Base-by-base conservation (phyloP, 306 rosid genomes). In the Gynostemma pentaphyllum region DNA sequence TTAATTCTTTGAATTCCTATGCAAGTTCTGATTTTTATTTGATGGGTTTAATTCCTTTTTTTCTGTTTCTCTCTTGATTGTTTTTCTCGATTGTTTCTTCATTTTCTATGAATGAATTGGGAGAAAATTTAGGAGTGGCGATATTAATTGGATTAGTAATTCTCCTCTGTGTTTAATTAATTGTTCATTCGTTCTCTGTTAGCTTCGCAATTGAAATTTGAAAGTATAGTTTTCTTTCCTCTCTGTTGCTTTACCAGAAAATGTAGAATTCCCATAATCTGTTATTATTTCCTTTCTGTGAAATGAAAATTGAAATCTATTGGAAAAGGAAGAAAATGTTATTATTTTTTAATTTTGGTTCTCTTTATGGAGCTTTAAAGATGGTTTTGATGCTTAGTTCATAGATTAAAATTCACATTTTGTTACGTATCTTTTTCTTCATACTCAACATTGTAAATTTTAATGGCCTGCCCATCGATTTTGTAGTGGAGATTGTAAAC, bases 1-100 rank as follows among this genome's bases (percentile, higher is more conserved):
- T 15, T 40, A 7, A 11, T 23, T 61, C 49, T 61, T 40, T 3
- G 36, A 22, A 2, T 61, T 61, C 14, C 9, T 21, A 48, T 23
- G 30, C 46, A 14, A 61, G 14, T 61, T 61, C 48, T 37, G 49
- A n/a, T 61, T 61, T 39, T 34, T 6, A 22, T 60, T 60, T n/a
- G 30, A 19, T 4, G 3, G 16, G 18, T 37, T 30, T 24, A 30
- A 53, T 53, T 55, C 9, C 11, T 37, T 30, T 15, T 18, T 37
- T 36, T 23, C 0, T 56, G 30, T 57, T 24, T 10, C 15, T 9
- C 26, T 26, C 12, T 52, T 51, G 30, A 8, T 51, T 51, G 30
- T 59, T 60, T 60, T 60, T 4, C 48, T 22, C 11, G 12, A 21
- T 60, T 19, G 48, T 2, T 60, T 37, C 13, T 60, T 60, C 12